Percentiles rank a stretch among this genome's conserved stretches.
Conservation (phyloP, 2,329 filamentous ascomycete species). For the Ophiostoma ips region DNA sequence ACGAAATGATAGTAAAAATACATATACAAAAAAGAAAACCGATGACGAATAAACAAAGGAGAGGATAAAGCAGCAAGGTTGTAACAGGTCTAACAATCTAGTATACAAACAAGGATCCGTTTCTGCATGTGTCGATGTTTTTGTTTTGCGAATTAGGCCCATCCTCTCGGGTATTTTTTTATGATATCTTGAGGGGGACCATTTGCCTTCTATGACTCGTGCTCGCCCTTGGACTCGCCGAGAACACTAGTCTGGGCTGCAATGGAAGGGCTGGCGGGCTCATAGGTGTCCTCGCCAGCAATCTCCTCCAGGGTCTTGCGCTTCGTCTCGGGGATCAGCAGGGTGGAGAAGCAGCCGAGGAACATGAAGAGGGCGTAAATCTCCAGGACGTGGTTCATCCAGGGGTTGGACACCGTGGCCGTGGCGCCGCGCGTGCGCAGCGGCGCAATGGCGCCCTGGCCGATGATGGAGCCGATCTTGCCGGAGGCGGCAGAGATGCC, state of each 20-base stretch:
- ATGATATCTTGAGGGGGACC: background rate
- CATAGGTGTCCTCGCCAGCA: constrained; percentile 12
- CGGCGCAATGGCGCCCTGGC: constrained; percentile 42
- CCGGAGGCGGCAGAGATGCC: constrained; percentile 41
- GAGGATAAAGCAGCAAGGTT: background rate
- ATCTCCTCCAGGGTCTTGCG: constrained; percentile 59
- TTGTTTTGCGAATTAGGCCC: background rate
- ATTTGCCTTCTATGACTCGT: background rate
- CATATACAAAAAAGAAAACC: too few species aligned
- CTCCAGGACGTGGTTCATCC: constrained; percentile 66
- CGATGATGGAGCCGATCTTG: constrained; percentile 43
- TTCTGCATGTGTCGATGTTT: background rate
- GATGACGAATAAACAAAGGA: too few species aligned
- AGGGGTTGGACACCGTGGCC: constrained; percentile 33
- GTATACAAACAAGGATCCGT: background rate
- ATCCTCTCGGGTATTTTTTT: background rate
- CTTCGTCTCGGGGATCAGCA: constrained; percentile 62
- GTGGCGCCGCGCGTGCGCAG: constrained; percentile 34
- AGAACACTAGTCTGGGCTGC: background rate
- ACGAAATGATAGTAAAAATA: too few species aligned
- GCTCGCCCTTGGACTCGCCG: constrained; percentile 8
- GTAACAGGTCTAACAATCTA: background rate
- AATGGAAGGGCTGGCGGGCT: background rate
- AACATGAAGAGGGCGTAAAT: constrained; percentile 69
- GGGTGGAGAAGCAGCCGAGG: constrained; percentile 51